Base-by-base conservation (phyloP, 2,329 filamentous ascomycete species). In the Aspergillus alliaceus region DNA sequence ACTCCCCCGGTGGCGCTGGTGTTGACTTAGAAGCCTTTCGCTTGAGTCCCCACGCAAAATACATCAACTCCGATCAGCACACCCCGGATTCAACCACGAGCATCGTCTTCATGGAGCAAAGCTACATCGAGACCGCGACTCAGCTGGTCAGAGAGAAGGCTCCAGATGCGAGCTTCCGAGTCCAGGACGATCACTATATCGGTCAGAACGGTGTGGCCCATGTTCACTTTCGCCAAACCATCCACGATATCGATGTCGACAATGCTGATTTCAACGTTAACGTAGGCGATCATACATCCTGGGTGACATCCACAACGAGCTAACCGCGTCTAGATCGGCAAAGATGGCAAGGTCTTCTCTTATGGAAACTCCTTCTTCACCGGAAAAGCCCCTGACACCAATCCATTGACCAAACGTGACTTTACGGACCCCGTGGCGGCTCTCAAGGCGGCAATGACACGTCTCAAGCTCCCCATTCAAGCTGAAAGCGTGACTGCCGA, bases 231-330 rank as follows among this genome's bases (percentile, higher is more conserved):
- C 53, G 54, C 2, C 60, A 62, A 34, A 61, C 53, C 2, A 32
- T 48, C 5, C 56, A 61, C 37, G 52, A 22, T 12, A 29, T 61
- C 14, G 59, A 62, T 24, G 54, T 61, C 44, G 59, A 59, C 32
- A 61, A 62, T 46, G 59, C 48, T 1, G 53, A 62, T 29, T 57
- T 59, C 25, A 61, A 62, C 20, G 60, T 61, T 27, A 62, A 62
- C 18, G 60, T 62, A 51, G 7, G 56, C 53, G 3, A 7, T 1
- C 2, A 18, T 20, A n/a, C n/a, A 4, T 15, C 12, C 7, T 18
- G 14, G 1, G 14, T 24, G 15, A 0, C 4, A 7, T 18, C n/a
- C 20, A 6, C 15, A 40, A 9, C 7, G 8, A n/a, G 6, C 39
- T 55, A 22, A 51, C 32, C 34, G 3, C 2, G 24, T 18, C 14